Evolutionary conservation across 257 asterid genomes (phyloP).

Genomic region (Hygrophila difformis): DNA sequence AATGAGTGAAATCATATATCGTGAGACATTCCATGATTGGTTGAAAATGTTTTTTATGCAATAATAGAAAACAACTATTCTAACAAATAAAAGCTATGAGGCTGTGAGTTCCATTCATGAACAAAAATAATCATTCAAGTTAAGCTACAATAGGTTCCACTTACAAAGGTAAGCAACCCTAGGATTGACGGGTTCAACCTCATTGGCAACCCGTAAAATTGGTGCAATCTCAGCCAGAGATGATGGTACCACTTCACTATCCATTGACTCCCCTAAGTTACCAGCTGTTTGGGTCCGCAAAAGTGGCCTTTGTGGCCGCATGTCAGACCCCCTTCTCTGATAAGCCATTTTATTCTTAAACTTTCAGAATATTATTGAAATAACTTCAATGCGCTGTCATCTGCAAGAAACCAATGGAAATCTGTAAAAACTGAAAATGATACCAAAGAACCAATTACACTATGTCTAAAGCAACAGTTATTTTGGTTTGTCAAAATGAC

Average conservation of each 20-base stretch:
- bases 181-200: conserved; percentile 81
- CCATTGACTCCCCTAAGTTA: conserved; percentile 91
- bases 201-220: conserved; percentile 97
- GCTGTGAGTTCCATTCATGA: neutral
- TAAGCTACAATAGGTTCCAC: conserved; percentile 22
- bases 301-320: conserved; percentile 67
- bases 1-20: neutral
- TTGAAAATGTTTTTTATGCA: too few species aligned
- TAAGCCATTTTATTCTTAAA: conserved; percentile 61
- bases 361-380: conserved; percentile 12
- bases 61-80: too few species aligned
- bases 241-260: conserved; percentile 97
- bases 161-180: conserved; percentile 97
- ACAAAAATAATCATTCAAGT: too few species aligned
- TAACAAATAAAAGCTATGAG: too few species aligned
- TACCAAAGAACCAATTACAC: neutral
- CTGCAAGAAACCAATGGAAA: conserved; percentile 25
- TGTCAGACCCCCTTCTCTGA: conserved; percentile 79
- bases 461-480: neutral
- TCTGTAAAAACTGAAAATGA: conserved; percentile 2
- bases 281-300: conserved; percentile 94
- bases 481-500: neutral
- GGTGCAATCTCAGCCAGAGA: conserved; percentile 94
- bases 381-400: conserved; percentile 14
- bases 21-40: neutral